Conservation (phyloP, 2,329 filamentous ascomycete genomes). For the Laburnicola sp. region DNA sequence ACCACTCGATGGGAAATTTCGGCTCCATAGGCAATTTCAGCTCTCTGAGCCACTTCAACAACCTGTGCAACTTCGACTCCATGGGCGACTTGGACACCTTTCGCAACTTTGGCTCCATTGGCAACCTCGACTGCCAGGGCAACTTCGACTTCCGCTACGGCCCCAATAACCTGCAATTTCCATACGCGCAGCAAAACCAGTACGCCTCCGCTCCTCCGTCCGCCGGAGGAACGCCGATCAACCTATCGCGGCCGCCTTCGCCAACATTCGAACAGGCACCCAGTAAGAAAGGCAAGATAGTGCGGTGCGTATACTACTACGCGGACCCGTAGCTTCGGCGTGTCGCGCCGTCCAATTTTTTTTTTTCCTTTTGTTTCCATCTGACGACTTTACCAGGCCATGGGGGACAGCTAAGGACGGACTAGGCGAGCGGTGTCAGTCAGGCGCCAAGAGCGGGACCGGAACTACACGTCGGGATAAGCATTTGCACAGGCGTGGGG, state of each 20-base stretch:
- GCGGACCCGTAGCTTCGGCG: slow-evolving; percentile 9
- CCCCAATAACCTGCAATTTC: background rate
- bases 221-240: slow-evolving; percentile 18
- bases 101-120: too few relatives aligned
- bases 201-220: slow-evolving; percentile 33
- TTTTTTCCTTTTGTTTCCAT: slow-evolving; percentile 1
- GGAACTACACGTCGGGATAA: background rate
- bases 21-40: slow-evolving; percentile 34
- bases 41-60: too few relatives aligned
- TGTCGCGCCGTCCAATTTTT: background rate
- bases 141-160: slow-evolving; percentile 21
- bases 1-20: too few relatives aligned
- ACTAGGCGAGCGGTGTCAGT: too few relatives aligned
- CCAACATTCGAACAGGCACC: slow-evolving; percentile 35
- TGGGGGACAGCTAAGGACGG: background rate
- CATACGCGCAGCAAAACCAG: slow-evolving; percentile 25
- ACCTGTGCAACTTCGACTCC: too few relatives aligned
- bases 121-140: too few relatives aligned
- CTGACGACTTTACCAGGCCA: slow-evolving; percentile 1
- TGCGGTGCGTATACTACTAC: slow-evolving; percentile 18
- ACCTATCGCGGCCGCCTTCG: slow-evolving; percentile 30
- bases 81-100: too few relatives aligned
- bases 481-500: slow-evolving; percentile 2
- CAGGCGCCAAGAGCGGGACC: background rate
- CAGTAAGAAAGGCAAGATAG: slow-evolving; percentile 26